These are phyloP conservation scores for Huntiella bhutanensis DNA, from an alignment of 2,329 filamentous ascomycete genomes.

Conservation along the genomic window DNA sequence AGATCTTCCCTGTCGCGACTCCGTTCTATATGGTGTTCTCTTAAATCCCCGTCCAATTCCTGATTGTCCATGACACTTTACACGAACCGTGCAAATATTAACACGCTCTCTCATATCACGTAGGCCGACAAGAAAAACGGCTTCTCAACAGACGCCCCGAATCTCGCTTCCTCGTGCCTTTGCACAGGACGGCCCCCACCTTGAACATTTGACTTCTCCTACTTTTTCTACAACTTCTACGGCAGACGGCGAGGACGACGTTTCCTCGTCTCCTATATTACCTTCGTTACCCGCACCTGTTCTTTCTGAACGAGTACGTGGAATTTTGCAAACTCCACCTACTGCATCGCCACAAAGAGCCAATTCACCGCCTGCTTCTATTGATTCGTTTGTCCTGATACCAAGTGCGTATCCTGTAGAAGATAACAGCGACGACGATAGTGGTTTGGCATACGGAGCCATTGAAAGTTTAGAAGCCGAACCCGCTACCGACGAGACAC, in stretches of 20 bases:
- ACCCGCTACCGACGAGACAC: neutral
- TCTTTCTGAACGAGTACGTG: slow-evolving; percentile 35
- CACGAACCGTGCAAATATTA: too few relatives aligned
- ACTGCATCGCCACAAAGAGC: slow-evolving; percentile 7
- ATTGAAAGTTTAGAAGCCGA: neutral
- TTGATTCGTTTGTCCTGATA: neutral
- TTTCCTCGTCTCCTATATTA: slow-evolving; percentile 33
- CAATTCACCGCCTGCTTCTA: neutral
- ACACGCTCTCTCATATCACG: too few relatives aligned
- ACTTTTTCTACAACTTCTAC: slow-evolving; percentile 44
- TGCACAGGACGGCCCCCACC: slow-evolving; percentile 37
- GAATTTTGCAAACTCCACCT: slow-evolving; percentile 36
- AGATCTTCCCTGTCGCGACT: neutral
- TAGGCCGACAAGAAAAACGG: slow-evolving; percentile 30
- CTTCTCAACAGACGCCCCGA: slow-evolving; percentile 27
- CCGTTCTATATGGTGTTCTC: too few relatives aligned
- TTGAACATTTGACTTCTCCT: slow-evolving; percentile 29
- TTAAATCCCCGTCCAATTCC: too few relatives aligned
- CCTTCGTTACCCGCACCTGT: slow-evolving; percentile 39
- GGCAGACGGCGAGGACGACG: slow-evolving; percentile 34
- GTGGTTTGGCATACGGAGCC: neutral
- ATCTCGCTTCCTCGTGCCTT: slow-evolving; percentile 35
- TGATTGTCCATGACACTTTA: too few relatives aligned
- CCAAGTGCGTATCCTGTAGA: neutral
- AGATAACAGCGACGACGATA: slow-evolving; percentile 13